Conservation (phyloP, 75 land plant genomes). For the Isoetes taiwanensis region DNA sequence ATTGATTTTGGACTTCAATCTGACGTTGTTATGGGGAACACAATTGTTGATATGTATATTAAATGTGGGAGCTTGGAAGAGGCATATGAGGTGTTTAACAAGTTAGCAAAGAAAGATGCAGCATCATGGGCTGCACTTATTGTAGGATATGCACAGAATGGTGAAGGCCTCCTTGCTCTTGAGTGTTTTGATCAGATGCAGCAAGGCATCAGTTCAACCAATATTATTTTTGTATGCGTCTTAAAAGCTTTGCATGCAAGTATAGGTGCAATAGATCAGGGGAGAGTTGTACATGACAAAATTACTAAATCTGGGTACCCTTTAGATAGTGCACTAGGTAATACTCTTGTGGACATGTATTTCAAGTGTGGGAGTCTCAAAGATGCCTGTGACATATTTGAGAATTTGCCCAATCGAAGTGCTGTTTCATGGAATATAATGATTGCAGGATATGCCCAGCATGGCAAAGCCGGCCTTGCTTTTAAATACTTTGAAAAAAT, state of each 20-base stretch:
- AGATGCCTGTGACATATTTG: slow-evolving; percentile 20
- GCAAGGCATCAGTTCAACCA: slow-evolving; percentile 17
- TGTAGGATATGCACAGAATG: neutral
- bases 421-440: slow-evolving; percentile 30
- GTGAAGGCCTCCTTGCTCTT: slow-evolving; percentile 23
- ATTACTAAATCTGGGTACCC: slow-evolving; percentile 17
- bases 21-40: neutral
- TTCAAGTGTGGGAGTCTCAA: slow-evolving; percentile 28
- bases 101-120: neutral
- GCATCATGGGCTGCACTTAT: neutral
- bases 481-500: slow-evolving; percentile 19
- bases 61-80: neutral
- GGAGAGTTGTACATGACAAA: slow-evolving; percentile 32
- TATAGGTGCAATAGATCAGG: slow-evolving; percentile 26
- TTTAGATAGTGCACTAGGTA: slow-evolving; percentile 14
- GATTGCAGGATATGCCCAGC: slow-evolving; percentile 28
- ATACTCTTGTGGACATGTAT: slow-evolving; percentile 39
- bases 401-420: slow-evolving; percentile 8
- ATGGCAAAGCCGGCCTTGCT: slow-evolving; percentile 11
- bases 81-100: slow-evolving; percentile 9
- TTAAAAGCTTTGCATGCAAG: slow-evolving; percentile 41
- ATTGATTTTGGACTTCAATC: neutral
- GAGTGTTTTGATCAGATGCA: slow-evolving; percentile 30
- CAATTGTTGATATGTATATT: slow-evolving; percentile 1
- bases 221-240: slow-evolving; percentile 38